Percentiles rank a stretch among this genome's conserved stretches.
These are phyloP conservation scores for Saturnispora diversa DNA, from an alignment of 805 yeast species.

Conservation along the genomic window DNA sequence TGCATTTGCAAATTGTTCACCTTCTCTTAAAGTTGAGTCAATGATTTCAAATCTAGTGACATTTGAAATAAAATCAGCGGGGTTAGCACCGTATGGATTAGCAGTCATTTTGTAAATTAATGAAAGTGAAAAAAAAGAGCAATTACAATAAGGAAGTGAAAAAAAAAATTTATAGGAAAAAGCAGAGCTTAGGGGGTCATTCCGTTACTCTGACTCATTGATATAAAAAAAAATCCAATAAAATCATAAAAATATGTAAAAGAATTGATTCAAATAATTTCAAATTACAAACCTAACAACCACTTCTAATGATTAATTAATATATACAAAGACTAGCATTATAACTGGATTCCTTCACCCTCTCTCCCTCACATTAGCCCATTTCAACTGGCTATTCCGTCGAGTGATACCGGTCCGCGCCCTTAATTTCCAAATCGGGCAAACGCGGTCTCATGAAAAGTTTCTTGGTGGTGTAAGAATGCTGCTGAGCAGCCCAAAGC, in stretches of 20 bases:
- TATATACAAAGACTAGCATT: background rate
- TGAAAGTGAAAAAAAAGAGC: background rate
- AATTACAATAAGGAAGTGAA: background rate
- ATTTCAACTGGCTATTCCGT: no score
- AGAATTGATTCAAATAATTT: no score
- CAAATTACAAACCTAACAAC: no score
- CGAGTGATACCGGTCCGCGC: conserved; percentile 6
- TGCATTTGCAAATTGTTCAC: conserved; percentile 59
- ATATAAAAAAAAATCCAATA: background rate
- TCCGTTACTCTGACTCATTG: conserved; percentile 5
- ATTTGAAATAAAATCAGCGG: conserved; percentile 48
- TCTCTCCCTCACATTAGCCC: background rate
- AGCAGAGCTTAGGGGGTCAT: background rate
- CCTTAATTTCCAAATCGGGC: conserved; percentile 1
- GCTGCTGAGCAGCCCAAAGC: background rate
- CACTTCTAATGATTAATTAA: no score
- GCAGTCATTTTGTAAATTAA: conserved; percentile 12
- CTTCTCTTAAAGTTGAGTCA: conserved; percentile 54
- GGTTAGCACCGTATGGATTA: conserved; percentile 55
- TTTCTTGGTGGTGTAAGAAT: no score
- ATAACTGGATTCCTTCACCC: background rate
- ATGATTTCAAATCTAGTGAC: conserved; percentile 46
- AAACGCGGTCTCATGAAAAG: no score
- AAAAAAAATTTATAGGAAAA: conserved; percentile 1
- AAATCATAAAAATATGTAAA: background rate